Conservation (phyloP, 2,329 filamentous ascomycete genomes). For the Sporothrix phasma region DNA sequence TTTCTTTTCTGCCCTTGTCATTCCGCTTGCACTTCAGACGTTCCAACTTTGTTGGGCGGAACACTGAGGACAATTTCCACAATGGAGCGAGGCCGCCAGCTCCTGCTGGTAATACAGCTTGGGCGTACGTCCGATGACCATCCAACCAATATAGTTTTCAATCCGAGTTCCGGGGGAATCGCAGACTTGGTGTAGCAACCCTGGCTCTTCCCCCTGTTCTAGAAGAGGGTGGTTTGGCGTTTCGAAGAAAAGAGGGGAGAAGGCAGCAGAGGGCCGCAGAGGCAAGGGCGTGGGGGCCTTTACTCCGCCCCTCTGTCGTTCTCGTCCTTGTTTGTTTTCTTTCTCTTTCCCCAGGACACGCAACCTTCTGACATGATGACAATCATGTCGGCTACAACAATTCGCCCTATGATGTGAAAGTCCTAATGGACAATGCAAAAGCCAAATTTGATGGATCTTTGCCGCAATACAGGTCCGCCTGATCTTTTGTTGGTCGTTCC, state of each 20-base stretch:
- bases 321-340: background rate
- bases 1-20: background rate
- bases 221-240: background rate
- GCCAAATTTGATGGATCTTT: constrained; percentile 18
- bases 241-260: background rate
- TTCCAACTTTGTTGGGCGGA: background rate
- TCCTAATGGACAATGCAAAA: constrained; percentile 13
- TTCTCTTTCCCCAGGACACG: background rate
- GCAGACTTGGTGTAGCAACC: constrained; percentile 9
- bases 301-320: background rate
- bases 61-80: background rate
- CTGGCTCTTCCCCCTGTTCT: constrained; percentile 13
- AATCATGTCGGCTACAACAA: background rate
- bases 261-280: too few relatives aligned
- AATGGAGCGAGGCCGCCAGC: background rate
- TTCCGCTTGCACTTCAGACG: background rate
- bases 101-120: constrained; percentile 11
- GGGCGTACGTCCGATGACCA: constrained; percentile 18
- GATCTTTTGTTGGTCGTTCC: background rate
- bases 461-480: background rate
- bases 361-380: background rate
- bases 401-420: constrained; percentile 16
- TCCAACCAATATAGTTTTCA: constrained; percentile 29
- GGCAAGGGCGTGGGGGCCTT: background rate
- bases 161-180: constrained; percentile 26